Evolutionary conservation across 352 stramenopile genomes (phyloP).

Genomic region (Thraustochytrium striatum): DNA sequence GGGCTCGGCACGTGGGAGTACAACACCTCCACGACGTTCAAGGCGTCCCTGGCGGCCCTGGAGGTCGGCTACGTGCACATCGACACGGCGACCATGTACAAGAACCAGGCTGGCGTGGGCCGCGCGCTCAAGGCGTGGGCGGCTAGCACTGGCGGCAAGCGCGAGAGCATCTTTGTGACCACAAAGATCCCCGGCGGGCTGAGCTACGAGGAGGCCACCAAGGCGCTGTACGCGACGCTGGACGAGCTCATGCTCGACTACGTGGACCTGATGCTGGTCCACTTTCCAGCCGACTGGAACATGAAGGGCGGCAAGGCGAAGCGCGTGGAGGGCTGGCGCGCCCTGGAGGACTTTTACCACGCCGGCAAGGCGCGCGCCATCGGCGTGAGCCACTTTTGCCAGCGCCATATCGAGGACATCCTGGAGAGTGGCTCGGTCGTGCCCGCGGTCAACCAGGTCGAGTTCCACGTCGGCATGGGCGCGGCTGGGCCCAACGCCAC

Average conservation of each 20-base stretch:
- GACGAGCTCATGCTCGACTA: constrained; percentile 57
- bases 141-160: background rate
- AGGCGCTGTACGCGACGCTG: constrained; percentile 54
- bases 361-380: constrained; percentile 54
- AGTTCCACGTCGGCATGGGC: constrained; percentile 60
- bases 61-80: constrained; percentile 56
- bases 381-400: constrained; percentile 60
- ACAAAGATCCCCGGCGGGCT: constrained; percentile 61
- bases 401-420: constrained; percentile 57
- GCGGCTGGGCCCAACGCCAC: constrained; percentile 20
- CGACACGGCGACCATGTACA: constrained; percentile 59
- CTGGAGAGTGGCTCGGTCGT: constrained; percentile 52
- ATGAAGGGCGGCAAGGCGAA: constrained; percentile 32
- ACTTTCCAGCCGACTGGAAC: constrained; percentile 59
- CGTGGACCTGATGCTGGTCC: constrained; percentile 60
- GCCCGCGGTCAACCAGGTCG: constrained; percentile 59
- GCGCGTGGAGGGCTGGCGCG: constrained; percentile 57
- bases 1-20: constrained; percentile 61
- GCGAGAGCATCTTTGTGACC: constrained; percentile 59
- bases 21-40: constrained; percentile 57
- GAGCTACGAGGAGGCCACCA: constrained; percentile 47
- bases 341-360: constrained; percentile 57
- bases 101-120: constrained; percentile 58
- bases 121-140: constrained; percentile 55
- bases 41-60: constrained; percentile 57